Evolutionary conservation across 1,139 yeast genomes (phyloP), one percentile per base, ranked within the genome.

Genomic region (Candida sanyaensis): DNA sequence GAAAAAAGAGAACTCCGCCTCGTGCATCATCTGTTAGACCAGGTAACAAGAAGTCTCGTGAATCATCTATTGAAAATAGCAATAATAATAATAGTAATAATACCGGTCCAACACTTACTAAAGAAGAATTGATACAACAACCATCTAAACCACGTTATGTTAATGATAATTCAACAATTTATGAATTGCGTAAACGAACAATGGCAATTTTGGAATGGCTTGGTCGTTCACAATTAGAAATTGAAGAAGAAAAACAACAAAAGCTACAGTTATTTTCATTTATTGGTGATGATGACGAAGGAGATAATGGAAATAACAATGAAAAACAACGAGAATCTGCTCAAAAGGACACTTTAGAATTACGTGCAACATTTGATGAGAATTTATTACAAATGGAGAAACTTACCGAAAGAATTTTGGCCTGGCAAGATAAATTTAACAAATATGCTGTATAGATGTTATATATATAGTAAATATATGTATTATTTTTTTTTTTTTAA

Each of bases 121-220:
- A 68, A 39, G 79, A 73, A 32, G 77, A 76, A 58, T 56, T 71
- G 55, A 55, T 83, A 21, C 82, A 77, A 52, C 88, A 84, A 60
- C 85, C 91, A 5, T 86, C 91, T 41, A 87, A 83, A 57, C 97
- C 98, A 11, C 78, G 96, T 46, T 75, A 83, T 47, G 97, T 96
- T 6, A 86, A 86, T 50, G 83, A 85, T 10, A 80, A 88, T 47
- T 80, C 89, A 2, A 78, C 91, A 2, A 68, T 91, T 50, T 79
- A 80, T 55, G 99, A 92, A 62, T 83, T 92, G 84, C 81, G 92
- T 47, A 85, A 90, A 60, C 77, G 99, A 49, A 88, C 91, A 1
- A 88, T 92, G 5, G 96, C 97, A 3, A 91, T 93, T 17, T 72
- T 92, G 58, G 98, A 93, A 68, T 93, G 92, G 77, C 77, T 92